Evolutionary conservation across 345 rosid genomes (phyloP), one percentile per base, ranked within the genome.

Genomic region (Boechera divaricarpa): DNA sequence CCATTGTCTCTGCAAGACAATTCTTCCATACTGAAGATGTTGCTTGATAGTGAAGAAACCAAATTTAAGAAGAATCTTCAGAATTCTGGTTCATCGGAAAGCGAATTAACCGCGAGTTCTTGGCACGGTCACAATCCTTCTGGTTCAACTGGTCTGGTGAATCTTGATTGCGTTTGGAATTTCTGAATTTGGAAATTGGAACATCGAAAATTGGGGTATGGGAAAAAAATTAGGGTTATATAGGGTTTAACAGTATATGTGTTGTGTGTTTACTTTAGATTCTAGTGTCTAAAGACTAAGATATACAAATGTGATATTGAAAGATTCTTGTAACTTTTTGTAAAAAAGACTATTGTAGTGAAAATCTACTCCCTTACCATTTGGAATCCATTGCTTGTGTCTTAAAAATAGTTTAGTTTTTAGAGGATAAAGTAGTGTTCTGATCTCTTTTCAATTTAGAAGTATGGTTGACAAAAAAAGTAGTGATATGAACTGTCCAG

Each of bases 111-210:
- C 11, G 15, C 62, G 6, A 73, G 42, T 82, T 62, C 62, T 52
- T 72, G 33, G 77, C 71, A 62, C 0, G 1, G 32, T 72, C 62
- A 57, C 5, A 1, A 38, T 16, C 33, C 35, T 48, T 56, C 80
- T 55, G 68, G 69, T 73, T 77, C 76, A 11, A 70, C 67, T 32
- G 85, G 82, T 67, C 68, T 69, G 29, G 72, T 54, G 18, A 86
- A 74, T 41, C 72, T 77, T 5, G 83, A 78, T 68, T 82, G 74
- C 44, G 79, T 76, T 10, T 87, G 90, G 90, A 81, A 69, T 66
- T 86, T 82, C 31, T 83, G 74, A 83, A 70, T 21, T 39, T 80
- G 12, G 49, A 53, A 56, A 58, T 8, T 55, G 38, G 11, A 32
- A 33, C 55, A 31, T 42, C 0, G 4, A 12, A 55, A 55, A 33